These are phyloP conservation scores for Salmacisia buchloeana DNA, from an alignment of 1,284 basidiomycete genomes.

Conservation along the genomic window DNA sequence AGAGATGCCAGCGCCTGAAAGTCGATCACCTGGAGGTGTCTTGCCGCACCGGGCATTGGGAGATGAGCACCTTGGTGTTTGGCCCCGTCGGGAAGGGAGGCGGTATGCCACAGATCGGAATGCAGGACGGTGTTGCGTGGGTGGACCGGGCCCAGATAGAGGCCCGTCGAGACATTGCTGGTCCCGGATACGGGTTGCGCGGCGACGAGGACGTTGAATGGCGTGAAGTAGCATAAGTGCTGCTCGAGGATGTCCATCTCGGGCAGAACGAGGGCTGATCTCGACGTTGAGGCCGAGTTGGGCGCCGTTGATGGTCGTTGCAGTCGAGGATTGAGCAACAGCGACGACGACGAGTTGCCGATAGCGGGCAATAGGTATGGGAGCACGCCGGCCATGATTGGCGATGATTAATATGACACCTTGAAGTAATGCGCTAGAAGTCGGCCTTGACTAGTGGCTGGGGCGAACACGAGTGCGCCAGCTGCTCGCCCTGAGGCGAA, in stretches of 20 bases:
- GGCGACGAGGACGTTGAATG: neutral
- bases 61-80: neutral
- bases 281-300: neutral
- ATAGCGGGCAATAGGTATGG: neutral
- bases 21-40: neutral
- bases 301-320: no score
- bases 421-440: no score
- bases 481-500: no score
- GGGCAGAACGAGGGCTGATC: neutral
- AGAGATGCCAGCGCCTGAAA: neutral
- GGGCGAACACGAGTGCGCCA: no score
- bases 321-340: no score
- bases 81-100: slow-evolving; percentile 1
- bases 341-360: neutral
- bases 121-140: neutral
- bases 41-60: neutral
- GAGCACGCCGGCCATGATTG: neutral
- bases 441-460: no score
- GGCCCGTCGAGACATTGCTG: neutral
- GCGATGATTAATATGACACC: no score
- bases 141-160: neutral
- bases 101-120: neutral
- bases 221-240: neutral
- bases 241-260: no score
- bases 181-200: neutral